Evolutionary conservation across 2,329 filamentous ascomycete species (phyloP), one percentile per base, ranked within the genome.

Genomic region (Nemania diffusa): DNA sequence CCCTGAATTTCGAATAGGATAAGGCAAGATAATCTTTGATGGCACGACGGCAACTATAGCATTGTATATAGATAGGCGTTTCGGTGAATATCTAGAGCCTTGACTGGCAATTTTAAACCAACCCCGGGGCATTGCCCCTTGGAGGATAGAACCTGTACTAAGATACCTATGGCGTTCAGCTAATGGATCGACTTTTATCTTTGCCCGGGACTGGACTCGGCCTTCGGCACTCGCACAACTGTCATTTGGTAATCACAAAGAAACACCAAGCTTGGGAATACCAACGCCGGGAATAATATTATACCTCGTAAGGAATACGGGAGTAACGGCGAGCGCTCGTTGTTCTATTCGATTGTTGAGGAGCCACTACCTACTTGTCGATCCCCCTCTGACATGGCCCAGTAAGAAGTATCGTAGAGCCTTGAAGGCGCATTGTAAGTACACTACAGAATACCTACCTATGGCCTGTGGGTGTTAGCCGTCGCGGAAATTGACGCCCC

Each of bases 151-250:
- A 4, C 5, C 22, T 7, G 8, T 2, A n/a, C 44, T 48, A 48
- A 11, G 40, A 15, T 13, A 5, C 15, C 22, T 48, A 40, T 11
- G 13, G 8, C 40, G n/a, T 6, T 20, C n/a, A 44, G 40, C 44
- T 48, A 48, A 48, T 24, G n/a, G 44, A 48, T 24, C n/a, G n/a
- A n/a, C n/a, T n/a, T n/a, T n/a, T n/a, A n/a, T n/a, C n/a, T n/a
- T n/a, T n/a, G n/a, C n/a, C n/a, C n/a, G n/a, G n/a, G n/a, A n/a
- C n/a, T n/a, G 4, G 24, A 29, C 24, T 68, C 65, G 65, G 62
- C 62, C 24, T 68, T 68, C 66, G 66, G 66, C 58, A 26, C 57
- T 59, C 53, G 52, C 57, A 55, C 15, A 42, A 1, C 37, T 13
- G 15, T 17, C n/a, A 26, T 24, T 27, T 40, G 17, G 5, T 17